Evolutionary conservation across 2,329 filamentous ascomycete genomes (phyloP).

Genomic region (Chalara sp.): DNA sequence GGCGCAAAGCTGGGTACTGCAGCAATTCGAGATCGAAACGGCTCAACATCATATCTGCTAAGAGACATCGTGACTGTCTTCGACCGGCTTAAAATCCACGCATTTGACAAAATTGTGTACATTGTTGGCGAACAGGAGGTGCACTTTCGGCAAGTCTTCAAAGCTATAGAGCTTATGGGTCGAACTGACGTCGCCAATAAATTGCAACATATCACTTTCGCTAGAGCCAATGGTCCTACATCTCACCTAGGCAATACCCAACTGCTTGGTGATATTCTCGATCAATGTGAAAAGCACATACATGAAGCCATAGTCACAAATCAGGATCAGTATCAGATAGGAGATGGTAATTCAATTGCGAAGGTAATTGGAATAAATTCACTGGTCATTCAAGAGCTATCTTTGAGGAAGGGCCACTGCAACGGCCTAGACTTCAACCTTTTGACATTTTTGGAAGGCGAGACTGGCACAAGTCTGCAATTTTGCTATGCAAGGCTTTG

Average conservation of each 20-base stretch:
- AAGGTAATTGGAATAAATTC: conserved; percentile 2
- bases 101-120: conserved; percentile 64
- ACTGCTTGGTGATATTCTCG: conserved; percentile 2
- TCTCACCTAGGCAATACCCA: background rate
- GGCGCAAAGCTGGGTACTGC: conserved; percentile 60
- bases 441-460: conserved; percentile 60
- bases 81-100: conserved; percentile 54
- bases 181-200: background rate
- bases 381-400: conserved; percentile 57
- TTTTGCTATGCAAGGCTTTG: conserved; percentile 56
- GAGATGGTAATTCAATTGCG: background rate
- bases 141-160: conserved; percentile 41
- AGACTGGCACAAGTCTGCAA: conserved; percentile 59
- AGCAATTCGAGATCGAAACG: conserved; percentile 55
- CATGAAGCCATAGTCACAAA: background rate
- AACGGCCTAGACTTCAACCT: conserved; percentile 60
- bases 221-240: background rate
- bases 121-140: conserved; percentile 60
- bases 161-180: conserved; percentile 1
- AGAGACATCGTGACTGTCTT: conserved; percentile 61
- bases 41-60: conserved; percentile 62
- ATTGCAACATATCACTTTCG: conserved; percentile 2
- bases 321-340: background rate
- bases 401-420: conserved; percentile 58
- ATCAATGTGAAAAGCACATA: conserved; percentile 1